Evolutionary conservation across 1,284 basidiomycete genomes (phyloP), one percentile per base, ranked within the genome.

Genomic region (Mycena citricolor): DNA sequence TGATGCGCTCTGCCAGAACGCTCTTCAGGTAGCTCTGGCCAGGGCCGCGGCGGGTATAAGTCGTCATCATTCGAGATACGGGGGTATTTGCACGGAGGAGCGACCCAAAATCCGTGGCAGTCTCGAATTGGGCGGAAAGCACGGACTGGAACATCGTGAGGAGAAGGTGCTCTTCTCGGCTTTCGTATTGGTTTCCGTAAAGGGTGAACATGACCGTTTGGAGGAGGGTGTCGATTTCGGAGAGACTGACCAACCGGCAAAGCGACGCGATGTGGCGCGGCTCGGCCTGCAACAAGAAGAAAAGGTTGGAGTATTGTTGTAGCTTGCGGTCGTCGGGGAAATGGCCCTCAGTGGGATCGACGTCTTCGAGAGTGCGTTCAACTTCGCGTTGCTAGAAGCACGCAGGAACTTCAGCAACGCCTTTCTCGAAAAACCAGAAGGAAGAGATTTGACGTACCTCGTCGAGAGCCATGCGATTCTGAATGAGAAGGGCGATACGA

Each of bases 131-230:
- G 11, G 95, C 94, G 14, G 94, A 94, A 8, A 99, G 74, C 3
- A 99, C 97, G 57, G 92, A 95, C 75, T 98, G 80, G 70, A 99
- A 98, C 95, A 99, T 98, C 48, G 95, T 98, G 56, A 99, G 77
- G 45, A 99, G 83, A 35, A 99, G 71, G 68, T 99, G 97, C 69
- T 99, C 97, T 71, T 99, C 97, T 57, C 95, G 79, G 61, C 90
- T 93, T 71, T 99, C 97, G 73, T 99, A 99, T 69, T 99, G 97
- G 73, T 98, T 98, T 56, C 95, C 97, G 66, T 98, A 99, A 25
- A 99, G 81, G 14, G 95, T 98, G 70, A 99, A 99, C 97, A 99
- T 99, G 69, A 99, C 95, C 4, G 97, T 99, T 67, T 99, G 97
- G 19, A 99, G 81, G 42, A 99, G 85, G 30, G 94, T 97, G 68